Conservation (phyloP, 2,329 filamentous ascomycete species). For the Gyromitra esculenta region DNA sequence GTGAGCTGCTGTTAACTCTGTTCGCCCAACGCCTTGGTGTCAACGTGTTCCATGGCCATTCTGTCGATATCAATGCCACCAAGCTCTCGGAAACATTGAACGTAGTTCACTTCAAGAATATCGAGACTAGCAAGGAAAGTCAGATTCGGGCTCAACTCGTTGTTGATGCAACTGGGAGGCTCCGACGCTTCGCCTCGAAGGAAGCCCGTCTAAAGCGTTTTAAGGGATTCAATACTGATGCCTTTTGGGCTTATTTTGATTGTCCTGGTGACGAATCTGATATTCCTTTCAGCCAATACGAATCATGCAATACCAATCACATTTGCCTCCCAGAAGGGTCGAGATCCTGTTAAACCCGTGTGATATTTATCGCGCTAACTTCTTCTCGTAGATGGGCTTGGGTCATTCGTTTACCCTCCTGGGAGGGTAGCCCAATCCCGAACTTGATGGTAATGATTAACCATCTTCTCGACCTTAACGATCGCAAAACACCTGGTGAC, state of each 20-base stretch:
- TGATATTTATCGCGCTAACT: background rate
- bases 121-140: constrained; percentile 2
- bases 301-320: constrained; percentile 58
- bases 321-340: constrained; percentile 58
- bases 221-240: constrained; percentile 57
- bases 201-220: constrained; percentile 51
- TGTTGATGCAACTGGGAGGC: constrained; percentile 57
- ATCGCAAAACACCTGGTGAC: constrained; percentile 51
- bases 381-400: constrained; percentile 55
- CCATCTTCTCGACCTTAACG: constrained; percentile 56
- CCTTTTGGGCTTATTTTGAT: constrained; percentile 33
- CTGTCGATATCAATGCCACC: constrained; percentile 38
- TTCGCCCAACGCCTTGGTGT: constrained; percentile 57
- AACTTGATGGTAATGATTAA: constrained; percentile 58
- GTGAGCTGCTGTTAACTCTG: constrained; percentile 58
- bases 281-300: constrained; percentile 56
- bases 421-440: constrained; percentile 56
- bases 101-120: constrained; percentile 21
- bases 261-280: constrained; percentile 35
- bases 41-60: constrained; percentile 56
- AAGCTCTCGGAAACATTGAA: constrained; percentile 22
- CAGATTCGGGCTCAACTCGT: constrained; percentile 49
- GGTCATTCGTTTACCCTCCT: constrained; percentile 57
- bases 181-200: constrained; percentile 56
- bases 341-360: background rate